Evolutionary conservation across 78 protist genomes (phyloP).

Genomic region (Dictyostelium firmibasis): DNA sequence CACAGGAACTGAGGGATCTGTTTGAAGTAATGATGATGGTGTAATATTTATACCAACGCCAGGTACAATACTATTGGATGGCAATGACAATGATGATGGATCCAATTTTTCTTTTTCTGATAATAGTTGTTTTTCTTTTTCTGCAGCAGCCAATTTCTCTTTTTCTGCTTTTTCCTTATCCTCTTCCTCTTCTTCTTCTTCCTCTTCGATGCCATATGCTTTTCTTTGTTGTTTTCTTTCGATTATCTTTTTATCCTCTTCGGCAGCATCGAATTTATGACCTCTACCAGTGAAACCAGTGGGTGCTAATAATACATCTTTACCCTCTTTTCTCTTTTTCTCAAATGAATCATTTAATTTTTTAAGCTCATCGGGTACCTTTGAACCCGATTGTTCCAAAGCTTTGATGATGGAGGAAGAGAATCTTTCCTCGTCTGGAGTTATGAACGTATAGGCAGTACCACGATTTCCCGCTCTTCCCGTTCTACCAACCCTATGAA

Average conservation of each 20-base stretch:
- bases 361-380: slow-evolving; percentile 70
- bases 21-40: background rate
- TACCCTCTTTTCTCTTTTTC: slow-evolving; percentile 52
- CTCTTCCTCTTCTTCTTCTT: slow-evolving; percentile 46
- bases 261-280: slow-evolving; percentile 84
- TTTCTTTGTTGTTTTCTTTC: slow-evolving; percentile 54
- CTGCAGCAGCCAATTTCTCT: background rate
- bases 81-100: background rate
- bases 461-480: slow-evolving; percentile 98
- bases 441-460: slow-evolving; percentile 93
- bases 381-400: slow-evolving; percentile 69
- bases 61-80: slow-evolving; percentile 10
- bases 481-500: slow-evolving; percentile 98
- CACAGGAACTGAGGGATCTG: slow-evolving; percentile 18
- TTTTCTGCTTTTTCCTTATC: slow-evolving; percentile 38
- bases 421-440: slow-evolving; percentile 85
- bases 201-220: slow-evolving; percentile 66
- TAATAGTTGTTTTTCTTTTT: background rate
- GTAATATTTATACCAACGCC: background rate
- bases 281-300: slow-evolving; percentile 88
- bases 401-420: slow-evolving; percentile 87
- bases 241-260: slow-evolving; percentile 24
- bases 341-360: slow-evolving; percentile 12
- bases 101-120: background rate
- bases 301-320: slow-evolving; percentile 26